Percentiles rank a stretch among this genome's conserved stretches.
Evolutionary conservation across 441 rosid species (phyloP).

Genomic region (Pelargonium australe): DNA sequence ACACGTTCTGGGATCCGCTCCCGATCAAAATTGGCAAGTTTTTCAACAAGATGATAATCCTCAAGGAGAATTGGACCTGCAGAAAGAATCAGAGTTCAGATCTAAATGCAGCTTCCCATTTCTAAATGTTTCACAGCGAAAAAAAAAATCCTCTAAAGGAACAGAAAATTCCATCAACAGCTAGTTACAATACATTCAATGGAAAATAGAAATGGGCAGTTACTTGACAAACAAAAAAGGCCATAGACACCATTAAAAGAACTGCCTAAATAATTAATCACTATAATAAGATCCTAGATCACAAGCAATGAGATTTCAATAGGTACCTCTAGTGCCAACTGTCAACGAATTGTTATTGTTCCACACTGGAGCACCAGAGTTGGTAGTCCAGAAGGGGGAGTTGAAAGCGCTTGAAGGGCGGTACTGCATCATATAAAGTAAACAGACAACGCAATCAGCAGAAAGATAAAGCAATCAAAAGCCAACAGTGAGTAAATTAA

Average conservation of each 20-base stretch:
- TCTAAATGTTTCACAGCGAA: background rate
- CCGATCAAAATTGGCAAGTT: slow-evolving; percentile 86
- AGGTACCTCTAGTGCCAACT: slow-evolving; percentile 75
- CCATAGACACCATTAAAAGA: background rate
- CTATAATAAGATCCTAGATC: background rate
- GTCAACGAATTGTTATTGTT: slow-evolving; percentile 81
- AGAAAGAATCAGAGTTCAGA: slow-evolving; percentile 8
- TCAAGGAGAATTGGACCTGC: slow-evolving; percentile 87
- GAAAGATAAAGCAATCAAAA: background rate
- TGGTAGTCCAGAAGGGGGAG: slow-evolving; percentile 71
- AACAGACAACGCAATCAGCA: background rate
- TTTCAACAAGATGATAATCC: slow-evolving; percentile 90
- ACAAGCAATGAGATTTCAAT: background rate
- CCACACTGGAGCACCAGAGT: slow-evolving; percentile 79
- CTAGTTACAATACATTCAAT: background rate
- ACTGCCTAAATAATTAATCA: background rate
- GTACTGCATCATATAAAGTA: slow-evolving; percentile 39
- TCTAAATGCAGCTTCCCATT: slow-evolving; percentile 3
- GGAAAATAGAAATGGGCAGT: background rate
- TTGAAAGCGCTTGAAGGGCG: slow-evolving; percentile 74
- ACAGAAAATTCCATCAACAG: slow-evolving; percentile 1
- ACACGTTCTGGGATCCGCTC: slow-evolving; percentile 96
- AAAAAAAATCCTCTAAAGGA: background rate
- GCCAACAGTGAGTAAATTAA: background rate
- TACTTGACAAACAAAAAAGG: background rate